Evolutionary conservation across 192 early-diverging fungal genomes (phyloP), one percentile per base, ranked within the genome.

Genomic region (Glomus cerebriforme): DNA sequence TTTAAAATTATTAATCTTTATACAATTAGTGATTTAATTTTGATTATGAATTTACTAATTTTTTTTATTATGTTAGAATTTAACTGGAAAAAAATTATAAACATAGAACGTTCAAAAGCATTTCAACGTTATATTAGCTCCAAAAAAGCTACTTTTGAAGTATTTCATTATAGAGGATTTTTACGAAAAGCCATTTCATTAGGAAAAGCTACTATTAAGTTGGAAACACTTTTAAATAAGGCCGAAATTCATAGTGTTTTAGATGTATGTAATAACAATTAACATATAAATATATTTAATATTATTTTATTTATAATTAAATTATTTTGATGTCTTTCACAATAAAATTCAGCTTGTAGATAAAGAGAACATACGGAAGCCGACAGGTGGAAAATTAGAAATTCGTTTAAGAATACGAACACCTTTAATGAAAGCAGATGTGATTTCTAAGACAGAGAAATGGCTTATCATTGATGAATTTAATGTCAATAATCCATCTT

Each of bases 71-170:
- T 35, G 26, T 54, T 86, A 83, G 91, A 85, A 12, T 93, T 86
- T 78, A 81, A 87, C 34, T 92, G 84, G 62, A 79, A 81, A 59
- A 87, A 87, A 37, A 77, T 71, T 5, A 75, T 94, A 31, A 85
- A 85, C 49, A 93, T 96, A 73, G 86, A 86, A 17, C 85, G 94
- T 9, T 80, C 83, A 2, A 85, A 87, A 59, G 70, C 79, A 8
- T 94, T 93, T 73, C 81, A 89, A 73, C 74, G 93, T 26, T 89
- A 90, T 83, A 69, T 94, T 1, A 90, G 92, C 76, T 78, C 90
- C n/a, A 91, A 91, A 74, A 92, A 92, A 75, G 85, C 87, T 0
- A 85, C 86, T 0, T 90, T 96, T 80, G 92, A 93, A 75, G 89
- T 95, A 2, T 92, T 84, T 71, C 91, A 93, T 60, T 85, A 89